phyloP scores from a whole-genome alignment of 768 basidiomycete genomes.

The Rubroboletus satanas region DNA sequence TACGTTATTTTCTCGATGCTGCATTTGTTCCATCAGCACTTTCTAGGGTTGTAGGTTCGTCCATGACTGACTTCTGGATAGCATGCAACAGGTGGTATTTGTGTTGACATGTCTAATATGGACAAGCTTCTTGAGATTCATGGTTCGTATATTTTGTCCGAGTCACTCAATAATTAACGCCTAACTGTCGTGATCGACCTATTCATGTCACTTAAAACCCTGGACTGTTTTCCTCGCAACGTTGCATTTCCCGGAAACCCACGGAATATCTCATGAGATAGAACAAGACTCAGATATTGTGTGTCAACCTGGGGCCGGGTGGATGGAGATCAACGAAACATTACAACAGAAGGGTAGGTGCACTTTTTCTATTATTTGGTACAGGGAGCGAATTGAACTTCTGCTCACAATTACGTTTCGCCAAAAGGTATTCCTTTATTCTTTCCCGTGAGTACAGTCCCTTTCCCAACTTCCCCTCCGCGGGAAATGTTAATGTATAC shows the following conservation, averaged over 20 bases:
- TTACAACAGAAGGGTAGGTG: slow-evolving; percentile 54
- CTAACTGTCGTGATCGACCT: background rate
- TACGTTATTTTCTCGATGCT: background rate
- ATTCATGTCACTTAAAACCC: background rate
- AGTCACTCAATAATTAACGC: background rate
- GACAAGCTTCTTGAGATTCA: slow-evolving; percentile 72
- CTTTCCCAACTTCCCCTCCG: background rate
- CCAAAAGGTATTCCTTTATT: slow-evolving; percentile 68
- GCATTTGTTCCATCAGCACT: no score
- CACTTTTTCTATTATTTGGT: background rate
- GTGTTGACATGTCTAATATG: slow-evolving; percentile 77
- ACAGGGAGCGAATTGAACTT: background rate
- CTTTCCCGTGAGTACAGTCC: slow-evolving; percentile 57
- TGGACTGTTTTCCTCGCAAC: background rate
- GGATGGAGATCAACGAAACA: slow-evolving; percentile 69
- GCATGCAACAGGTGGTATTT: slow-evolving; percentile 57
- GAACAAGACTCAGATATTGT: slow-evolving; percentile 70
- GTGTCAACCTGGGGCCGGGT: slow-evolving; percentile 68
- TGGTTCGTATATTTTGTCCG: slow-evolving; percentile 37
- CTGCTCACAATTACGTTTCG: background rate
- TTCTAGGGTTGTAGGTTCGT: background rate
- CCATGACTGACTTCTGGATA: slow-evolving; percentile 6
- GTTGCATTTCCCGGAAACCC: background rate
- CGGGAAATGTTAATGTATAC: background rate
- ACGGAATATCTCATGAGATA: slow-evolving; percentile 19